Evolutionary conservation across 768 basidiomycete species (phyloP), one percentile per base, ranked within the genome.

Genomic region (Termitomyces sp.): DNA sequence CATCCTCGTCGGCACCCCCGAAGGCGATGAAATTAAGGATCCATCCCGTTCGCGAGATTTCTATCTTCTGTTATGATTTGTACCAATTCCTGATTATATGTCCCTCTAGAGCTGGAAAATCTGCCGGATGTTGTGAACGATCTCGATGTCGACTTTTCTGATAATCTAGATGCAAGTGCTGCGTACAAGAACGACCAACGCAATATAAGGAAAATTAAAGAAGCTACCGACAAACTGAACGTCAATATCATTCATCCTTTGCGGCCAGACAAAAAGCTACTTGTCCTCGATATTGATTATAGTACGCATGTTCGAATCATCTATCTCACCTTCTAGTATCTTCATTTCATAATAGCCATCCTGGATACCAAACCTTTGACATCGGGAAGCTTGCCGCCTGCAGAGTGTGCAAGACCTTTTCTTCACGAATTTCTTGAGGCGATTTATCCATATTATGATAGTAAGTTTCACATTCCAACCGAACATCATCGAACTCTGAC

Each of bases 241-340:
- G 67, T 86, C 54, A 81, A 90, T 63, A 68, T 94, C 55, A 94
- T 96, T 56, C 79, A 85, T 66, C 86, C 87, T 4, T 76, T 92
- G 20, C 77, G 92, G 29, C 75, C 77, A 50, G 89, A 88, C 20
- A 94, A 94, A 68, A 85, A 83, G 54, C 72, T 96, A 1, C 78
- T 94, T 20, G 92, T 96, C 0, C 77, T 96, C 9, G 93, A 94
- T 66, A 84, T 94, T 52, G 93, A 94, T 68, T 93, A 94, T 61
- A 94, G 92, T 90, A 53, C 63, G 81, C 60, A 5, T 23, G 10
- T 11, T 36, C 16, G 16, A 27, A 27, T 49, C 33, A 16, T 31
- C 27, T 42, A 52, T 32, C 38, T 40, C 36, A 33, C 31, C 35
- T 31, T 58, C 35, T n/a, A 43, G 43, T 42, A 16, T 53, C 44